Base-by-base conservation (phyloP, 1,139 yeast species). In the Debaryomyces subglobosus region DNA sequence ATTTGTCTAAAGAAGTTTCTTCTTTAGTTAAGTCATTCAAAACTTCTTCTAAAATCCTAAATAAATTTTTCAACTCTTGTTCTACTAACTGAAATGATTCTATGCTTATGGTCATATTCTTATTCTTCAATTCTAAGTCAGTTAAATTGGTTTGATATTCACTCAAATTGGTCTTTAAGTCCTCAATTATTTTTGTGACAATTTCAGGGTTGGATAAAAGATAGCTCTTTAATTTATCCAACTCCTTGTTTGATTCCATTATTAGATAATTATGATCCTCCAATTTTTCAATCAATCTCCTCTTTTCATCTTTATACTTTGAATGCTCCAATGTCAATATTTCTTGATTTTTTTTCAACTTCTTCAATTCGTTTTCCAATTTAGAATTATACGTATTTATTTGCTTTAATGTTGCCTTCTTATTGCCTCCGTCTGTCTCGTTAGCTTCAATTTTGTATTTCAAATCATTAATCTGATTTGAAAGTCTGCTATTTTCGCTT, bases 291-390 rank as follows among this genome's bases (percentile, higher is more conserved):
- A 85, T 76, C 47, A 88, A 64, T 35, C 79, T 68, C 16, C 73
- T 70, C 59, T 89, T 89, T 49, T 84, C 85, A 23, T 74, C 70
- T 62, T 84, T 86, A 64, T 89, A 88, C 44, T 77, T 79, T 27
- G 78, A 74, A 61, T 88, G 90, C 55, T 87, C 91, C n/a, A 73
- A 66, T 0, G 87, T 78, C 43, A 88, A 68, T 20, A 74, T 67
- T 56, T 87, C 91, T 61, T 89, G 96, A 1, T 78, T 65, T 44
- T 72, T 76, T 53, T 86, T 87, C 53, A 89, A 71, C 53, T 77
- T 75, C 55, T 85, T 79, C 54, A 90, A 71, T 55, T 87, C 85
- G 9, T 69, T 66, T 58, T 88, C 96, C 8, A 89, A 69, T 48
- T 80, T 76, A 15, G 74, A 64, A 58, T 87, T 89, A 54, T 81